A percentile compares a stretch with the other conserved stretches of the same genome.
These are phyloP conservation scores for Telopea speciosissima DNA, from an alignment of 177 flowering plant genomes.

Conservation along the genomic window DNA sequence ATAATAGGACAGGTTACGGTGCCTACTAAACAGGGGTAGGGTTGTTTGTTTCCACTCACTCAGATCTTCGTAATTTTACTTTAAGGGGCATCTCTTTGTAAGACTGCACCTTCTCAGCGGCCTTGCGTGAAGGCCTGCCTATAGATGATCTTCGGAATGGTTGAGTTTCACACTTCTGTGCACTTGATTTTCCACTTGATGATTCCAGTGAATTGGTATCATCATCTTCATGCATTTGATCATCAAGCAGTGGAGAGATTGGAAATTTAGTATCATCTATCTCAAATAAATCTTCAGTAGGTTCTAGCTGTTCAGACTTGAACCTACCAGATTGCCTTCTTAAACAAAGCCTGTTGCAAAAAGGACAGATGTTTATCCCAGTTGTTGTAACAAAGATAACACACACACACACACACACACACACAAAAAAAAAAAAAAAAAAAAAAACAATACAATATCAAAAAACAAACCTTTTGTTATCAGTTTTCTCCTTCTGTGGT, in stretches of 20 bases:
- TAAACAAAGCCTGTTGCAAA: slow-evolving; percentile 39
- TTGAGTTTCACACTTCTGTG: slow-evolving; percentile 13
- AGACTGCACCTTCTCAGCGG: slow-evolving; percentile 61
- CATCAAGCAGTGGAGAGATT: slow-evolving; percentile 11
- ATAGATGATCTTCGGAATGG: slow-evolving; percentile 39
- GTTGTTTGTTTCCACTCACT: slow-evolving; percentile 15
- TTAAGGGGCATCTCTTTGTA: slow-evolving; percentile 63
- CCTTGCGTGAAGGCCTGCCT: slow-evolving; percentile 56
- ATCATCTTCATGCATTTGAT: slow-evolving; percentile 16
- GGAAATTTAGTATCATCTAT: slow-evolving; percentile 38
- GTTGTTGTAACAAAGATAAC: not conserved
- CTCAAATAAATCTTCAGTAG: slow-evolving; percentile 49
- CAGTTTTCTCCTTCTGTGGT: slow-evolving; percentile 27
- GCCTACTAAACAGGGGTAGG: not conserved
- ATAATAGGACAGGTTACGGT: not conserved
- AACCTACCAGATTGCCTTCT: slow-evolving; percentile 23
- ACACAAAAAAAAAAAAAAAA: too few species aligned
- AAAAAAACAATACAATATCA: not conserved
- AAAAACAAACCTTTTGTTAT: slow-evolving; percentile 16
- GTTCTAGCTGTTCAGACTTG: slow-evolving; percentile 27
- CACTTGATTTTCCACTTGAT: slow-evolving; percentile 12
- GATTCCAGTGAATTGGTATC: slow-evolving; percentile 5
- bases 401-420: too few species aligned
- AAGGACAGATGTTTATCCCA: not conserved
- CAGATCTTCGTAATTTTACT: slow-evolving; percentile 46